phyloP scores from a whole-genome alignment of 2,329 filamentous ascomycete species.

The Fusarium circinatum region DNA sequence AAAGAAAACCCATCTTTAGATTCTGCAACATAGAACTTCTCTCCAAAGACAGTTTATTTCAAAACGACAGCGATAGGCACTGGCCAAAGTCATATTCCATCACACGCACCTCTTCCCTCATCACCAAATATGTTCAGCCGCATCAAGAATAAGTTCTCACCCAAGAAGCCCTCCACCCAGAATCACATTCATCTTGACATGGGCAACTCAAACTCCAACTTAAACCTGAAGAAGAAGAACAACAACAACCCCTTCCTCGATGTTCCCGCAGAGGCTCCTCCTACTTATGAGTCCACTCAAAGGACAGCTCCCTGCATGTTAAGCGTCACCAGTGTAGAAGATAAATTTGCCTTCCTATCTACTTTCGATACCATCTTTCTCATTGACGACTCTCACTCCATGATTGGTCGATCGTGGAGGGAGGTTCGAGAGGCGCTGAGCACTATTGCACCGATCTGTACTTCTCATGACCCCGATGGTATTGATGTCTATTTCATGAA shows the following conservation, averaged over 20 bases:
- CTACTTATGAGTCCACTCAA: slow-evolving; percentile 46
- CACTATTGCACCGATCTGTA: slow-evolving; percentile 84
- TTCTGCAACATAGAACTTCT: too few species aligned
- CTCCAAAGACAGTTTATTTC: too few species aligned
- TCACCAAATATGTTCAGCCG: slow-evolving; percentile 33
- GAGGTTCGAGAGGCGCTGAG: slow-evolving; percentile 77
- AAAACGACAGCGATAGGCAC: too few species aligned
- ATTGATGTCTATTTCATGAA: slow-evolving; percentile 95
- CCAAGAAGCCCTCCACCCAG: slow-evolving; percentile 21
- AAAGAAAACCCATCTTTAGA: too few species aligned
- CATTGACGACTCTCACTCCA: slow-evolving; percentile 91
- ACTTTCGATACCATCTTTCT: slow-evolving; percentile 90
- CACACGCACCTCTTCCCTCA: slow-evolving; percentile 7
- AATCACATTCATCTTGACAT: slow-evolving; percentile 2
- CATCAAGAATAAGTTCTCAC: slow-evolving; percentile 51
- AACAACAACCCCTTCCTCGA: slow-evolving; percentile 9
- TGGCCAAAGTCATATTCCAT: too few species aligned
- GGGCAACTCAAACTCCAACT: slow-evolving; percentile 3
- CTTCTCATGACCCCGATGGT: slow-evolving; percentile 80
- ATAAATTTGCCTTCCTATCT: slow-evolving; percentile 78
- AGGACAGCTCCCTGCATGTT: slow-evolving; percentile 15
- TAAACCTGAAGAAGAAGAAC: neutral
- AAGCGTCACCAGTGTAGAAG: slow-evolving; percentile 60
- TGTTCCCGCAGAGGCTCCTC: slow-evolving; percentile 46
- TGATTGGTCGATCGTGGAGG: slow-evolving; percentile 80